Conservation (phyloP, 2,329 filamentous ascomycete genomes). For the Trichoderma pleuroti region DNA sequence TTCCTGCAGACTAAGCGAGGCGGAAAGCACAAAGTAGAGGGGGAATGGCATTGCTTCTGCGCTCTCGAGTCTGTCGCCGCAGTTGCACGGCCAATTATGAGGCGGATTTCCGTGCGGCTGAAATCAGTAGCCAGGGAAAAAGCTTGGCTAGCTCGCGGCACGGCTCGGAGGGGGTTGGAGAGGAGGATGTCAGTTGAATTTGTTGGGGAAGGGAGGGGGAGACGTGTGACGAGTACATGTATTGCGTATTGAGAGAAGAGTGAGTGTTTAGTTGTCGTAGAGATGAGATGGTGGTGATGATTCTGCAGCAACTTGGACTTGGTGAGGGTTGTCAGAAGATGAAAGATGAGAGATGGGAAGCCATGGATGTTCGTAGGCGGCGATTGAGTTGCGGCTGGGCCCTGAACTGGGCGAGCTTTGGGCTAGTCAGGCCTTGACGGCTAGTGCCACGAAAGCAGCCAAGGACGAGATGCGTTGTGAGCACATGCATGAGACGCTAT, state of each 20-base stretch:
- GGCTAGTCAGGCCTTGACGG: slow-evolving; percentile 12
- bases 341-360: neutral
- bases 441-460: neutral
- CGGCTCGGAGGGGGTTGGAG: neutral
- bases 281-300: neutral
- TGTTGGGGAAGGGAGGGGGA: neutral
- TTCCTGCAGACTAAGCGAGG: slow-evolving; percentile 16
- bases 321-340: neutral
- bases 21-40: neutral
- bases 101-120: slow-evolving; percentile 15
- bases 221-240: neutral
- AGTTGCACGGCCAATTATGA: slow-evolving; percentile 2
- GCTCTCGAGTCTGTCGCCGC: neutral
- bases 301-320: neutral
- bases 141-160: slow-evolving; percentile 6
- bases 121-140: slow-evolving; percentile 7
- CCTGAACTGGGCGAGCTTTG: neutral
- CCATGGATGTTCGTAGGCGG: slow-evolving; percentile 6
- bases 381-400: slow-evolving; percentile 14
- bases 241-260: neutral
- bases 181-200: neutral
- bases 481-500: slow-evolving; percentile 18
- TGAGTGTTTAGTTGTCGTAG: neutral
- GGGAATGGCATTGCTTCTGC: neutral
- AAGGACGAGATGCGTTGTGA: slow-evolving; percentile 10